Base-by-base conservation (phyloP, 1,284 basidiomycete species). In the Tremellales sp. region DNA sequence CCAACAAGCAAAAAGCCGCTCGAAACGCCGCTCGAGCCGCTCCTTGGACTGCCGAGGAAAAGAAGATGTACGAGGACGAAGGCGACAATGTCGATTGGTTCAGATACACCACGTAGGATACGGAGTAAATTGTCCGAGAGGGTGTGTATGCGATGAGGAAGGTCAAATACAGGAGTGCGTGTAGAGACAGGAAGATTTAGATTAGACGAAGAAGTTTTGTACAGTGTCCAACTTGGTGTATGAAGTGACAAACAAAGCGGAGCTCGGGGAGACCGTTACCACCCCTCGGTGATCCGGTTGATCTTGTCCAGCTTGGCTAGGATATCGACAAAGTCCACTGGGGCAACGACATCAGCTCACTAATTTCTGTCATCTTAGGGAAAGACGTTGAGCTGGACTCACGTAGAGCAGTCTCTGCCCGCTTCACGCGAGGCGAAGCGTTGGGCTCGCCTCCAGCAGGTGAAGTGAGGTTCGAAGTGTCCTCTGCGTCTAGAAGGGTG, bases 401-500 rank as follows among this genome's bases (percentile, higher is more conserved):
- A 36, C 33, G 33, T 36, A 36, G 33, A 13, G 33, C 15, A 15
- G 15, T 36, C 33, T 15, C 33, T 6, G 33, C 33, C 33, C 19
- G 15, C 33, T 17, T 36, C 15, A 13, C 33, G 5, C 33, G 15
- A 5, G 33, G 33, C 5, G 33, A n/a, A 6, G 15, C 33, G 19
- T 13, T 13, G 15, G 15, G 33, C 4, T 36, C 33, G 19, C 15
- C 6, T 6, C 6, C 4, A 13, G 33, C 33, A 15, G 15, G 15
- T 17, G 33, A 36, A 13, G 19, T 36, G n/a, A n/a, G n/a, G n/a
- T n/a, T n/a, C 13, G 33, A 6, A 13, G 33, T 36, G 4, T 36
- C 33, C 4, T 17, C 33, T n/a, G 85, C 83, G 67, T 92, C 89
- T 52, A 92, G 78, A 43, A 92, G 75, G 2, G 87, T 89, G 21